Evolutionary conservation across 345 rosid species (phyloP), one percentile per base, ranked within the genome.

Genomic region (Pugionium cornutum): DNA sequence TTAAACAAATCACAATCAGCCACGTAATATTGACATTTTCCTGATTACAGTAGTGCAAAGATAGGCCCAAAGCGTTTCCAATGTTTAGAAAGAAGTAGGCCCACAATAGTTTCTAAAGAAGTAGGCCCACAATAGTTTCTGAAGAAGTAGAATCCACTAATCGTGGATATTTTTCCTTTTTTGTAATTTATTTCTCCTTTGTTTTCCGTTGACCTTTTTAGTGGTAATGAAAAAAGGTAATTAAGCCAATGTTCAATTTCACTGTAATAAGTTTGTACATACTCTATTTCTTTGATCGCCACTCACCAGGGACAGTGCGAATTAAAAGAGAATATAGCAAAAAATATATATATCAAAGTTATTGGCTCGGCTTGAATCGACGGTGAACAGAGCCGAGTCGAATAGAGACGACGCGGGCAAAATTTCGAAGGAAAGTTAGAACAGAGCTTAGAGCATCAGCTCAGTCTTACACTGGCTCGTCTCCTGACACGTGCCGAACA

Each of bases 391-490:
- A 59, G 50, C 56, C 56, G 42, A 55, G 42, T 58, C 51, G 29
- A 50, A 53, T 1, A 1, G 51, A 64, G 65, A 39, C 33, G 37
- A 51, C 5, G 7, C 29, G 35, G 43, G 34, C 72, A 66, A 73
- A 73, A 73, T 45, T 73, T 58, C 5, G 0, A 61, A 3, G 8
- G n/a, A 8, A 10, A 8, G 29, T 27, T 41, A 10, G 28, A 36
- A 10, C 28, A 44, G 34, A n/a, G 30, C 44, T 71, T 31, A 63
- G 2, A 83, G 83, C 48, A 86, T 84, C 48, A 89, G 82, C 80
- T 81, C 82, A 70, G 86, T 70, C 61, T 81, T 80, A 74, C 84
- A 84, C 61, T 79, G 56, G 67, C 42, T 60, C n/a, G 77, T 77
- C 10, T 50, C 73, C 11, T 78, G 80, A 2, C 74, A 52, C 52